Evolutionary conservation across 805 yeast genomes (phyloP).

Genomic region (Nakazawaea holstii): DNA sequence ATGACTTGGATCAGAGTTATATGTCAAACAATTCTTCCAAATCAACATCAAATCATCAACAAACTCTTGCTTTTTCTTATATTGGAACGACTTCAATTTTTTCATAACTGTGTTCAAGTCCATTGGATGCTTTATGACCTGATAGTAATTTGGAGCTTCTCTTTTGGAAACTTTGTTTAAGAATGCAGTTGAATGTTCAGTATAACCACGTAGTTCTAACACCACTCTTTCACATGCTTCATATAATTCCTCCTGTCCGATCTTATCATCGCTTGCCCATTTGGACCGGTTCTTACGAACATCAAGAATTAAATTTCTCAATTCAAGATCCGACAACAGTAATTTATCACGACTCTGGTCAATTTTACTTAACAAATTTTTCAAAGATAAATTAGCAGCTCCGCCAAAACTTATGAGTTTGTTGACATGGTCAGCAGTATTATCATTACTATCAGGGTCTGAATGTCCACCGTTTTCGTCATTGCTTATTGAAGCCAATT

Average conservation of each 20-base stretch:
- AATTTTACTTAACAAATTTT: slow-evolving; percentile 73
- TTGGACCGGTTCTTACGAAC: slow-evolving; percentile 93
- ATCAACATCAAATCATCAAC: slow-evolving; percentile 94
- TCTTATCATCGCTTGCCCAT: slow-evolving; percentile 93
- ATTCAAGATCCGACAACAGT: slow-evolving; percentile 71
- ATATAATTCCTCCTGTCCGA: slow-evolving; percentile 96
- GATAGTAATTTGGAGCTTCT: slow-evolving; percentile 96
- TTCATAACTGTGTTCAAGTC: slow-evolving; percentile 92
- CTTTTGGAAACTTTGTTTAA: slow-evolving; percentile 93
- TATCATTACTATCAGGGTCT: slow-evolving; percentile 14
- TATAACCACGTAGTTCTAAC: slow-evolving; percentile 79
- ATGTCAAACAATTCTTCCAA: slow-evolving; percentile 91
- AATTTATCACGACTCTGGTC: slow-evolving; percentile 76
- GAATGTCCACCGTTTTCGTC: slow-evolving; percentile 18
- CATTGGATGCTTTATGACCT: slow-evolving; percentile 90
- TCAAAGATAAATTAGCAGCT: slow-evolving; percentile 71
- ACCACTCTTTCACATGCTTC: slow-evolving; percentile 98
- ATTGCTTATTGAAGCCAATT: slow-evolving; percentile 38
- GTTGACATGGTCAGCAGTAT: slow-evolving; percentile 19
- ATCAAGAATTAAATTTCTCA: slow-evolving; percentile 81
- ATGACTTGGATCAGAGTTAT: slow-evolving; percentile 93
- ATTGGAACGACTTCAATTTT: slow-evolving; percentile 77
- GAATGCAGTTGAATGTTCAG: slow-evolving; percentile 96
- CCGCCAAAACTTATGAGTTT: slow-evolving; percentile 38
- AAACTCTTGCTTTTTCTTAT: slow-evolving; percentile 79